Evolutionary conservation across 2,329 filamentous ascomycete species (phyloP).

Genomic region (Phyllosticta paracitricarpa): DNA sequence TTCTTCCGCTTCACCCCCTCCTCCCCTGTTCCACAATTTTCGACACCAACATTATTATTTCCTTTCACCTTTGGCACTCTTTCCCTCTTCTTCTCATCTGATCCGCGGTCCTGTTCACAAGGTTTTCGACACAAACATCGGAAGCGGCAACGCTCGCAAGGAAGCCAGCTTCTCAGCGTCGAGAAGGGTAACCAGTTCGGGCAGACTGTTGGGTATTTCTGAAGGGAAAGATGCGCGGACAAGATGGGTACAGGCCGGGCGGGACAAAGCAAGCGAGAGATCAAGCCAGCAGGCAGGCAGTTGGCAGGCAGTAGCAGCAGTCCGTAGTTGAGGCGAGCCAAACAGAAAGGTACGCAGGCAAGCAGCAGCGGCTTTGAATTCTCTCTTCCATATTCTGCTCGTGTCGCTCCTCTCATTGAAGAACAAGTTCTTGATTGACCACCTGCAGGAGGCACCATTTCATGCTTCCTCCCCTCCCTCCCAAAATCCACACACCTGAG

Average conservation of each 20-base stretch:
- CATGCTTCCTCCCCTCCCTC: background rate
- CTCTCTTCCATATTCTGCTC: background rate
- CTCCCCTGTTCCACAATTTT: too few species aligned
- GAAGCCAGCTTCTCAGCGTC: background rate
- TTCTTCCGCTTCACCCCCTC: background rate
- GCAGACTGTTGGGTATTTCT: too few species aligned
- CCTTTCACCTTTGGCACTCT: background rate
- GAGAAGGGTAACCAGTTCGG: too few species aligned
- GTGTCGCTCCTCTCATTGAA: background rate
- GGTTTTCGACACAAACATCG: background rate
- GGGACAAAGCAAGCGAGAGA: too few species aligned
- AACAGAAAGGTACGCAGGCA: background rate
- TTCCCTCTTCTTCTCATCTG: background rate
- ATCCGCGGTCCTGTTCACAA: background rate
- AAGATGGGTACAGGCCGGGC: too few species aligned
- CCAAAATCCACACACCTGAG: background rate
- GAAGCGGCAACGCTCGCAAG: background rate
- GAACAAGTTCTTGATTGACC: background rate
- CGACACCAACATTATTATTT: background rate
- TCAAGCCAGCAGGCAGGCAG: background rate
- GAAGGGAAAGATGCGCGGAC: too few species aligned
- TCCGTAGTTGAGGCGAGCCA: background rate
- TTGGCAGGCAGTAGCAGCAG: background rate
- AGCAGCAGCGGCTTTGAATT: background rate
- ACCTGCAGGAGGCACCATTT: background rate